phyloP scores from a whole-genome alignment of 2,329 filamentous ascomycete genomes.

The Fusarium sp. region DNA sequence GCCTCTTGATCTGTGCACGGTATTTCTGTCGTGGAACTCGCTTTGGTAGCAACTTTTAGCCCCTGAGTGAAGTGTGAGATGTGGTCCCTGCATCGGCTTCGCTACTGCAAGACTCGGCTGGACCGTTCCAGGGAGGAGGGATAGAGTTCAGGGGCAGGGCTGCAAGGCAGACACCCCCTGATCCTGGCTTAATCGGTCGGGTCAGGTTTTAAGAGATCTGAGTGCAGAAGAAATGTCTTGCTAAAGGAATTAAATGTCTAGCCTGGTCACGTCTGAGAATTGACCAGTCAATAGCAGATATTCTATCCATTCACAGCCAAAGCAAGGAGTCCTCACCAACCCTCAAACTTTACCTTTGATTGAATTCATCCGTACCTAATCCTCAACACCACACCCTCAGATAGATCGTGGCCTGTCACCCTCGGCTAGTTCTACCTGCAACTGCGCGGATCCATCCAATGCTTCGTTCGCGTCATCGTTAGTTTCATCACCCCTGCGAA shows the following conservation, averaged over 20 bases:
- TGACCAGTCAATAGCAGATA: slow-evolving; percentile 4
- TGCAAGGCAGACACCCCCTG: slow-evolving; percentile 44
- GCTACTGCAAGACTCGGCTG: neutral
- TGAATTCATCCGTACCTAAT: neutral
- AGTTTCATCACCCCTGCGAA: slow-evolving; percentile 3
- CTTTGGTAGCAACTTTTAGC: slow-evolving; percentile 5
- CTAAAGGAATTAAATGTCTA: slow-evolving; percentile 2
- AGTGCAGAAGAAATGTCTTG: slow-evolving; percentile 8
- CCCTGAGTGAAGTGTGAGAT: slow-evolving; percentile 22
- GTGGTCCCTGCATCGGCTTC: slow-evolving; percentile 40
- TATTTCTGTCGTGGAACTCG: slow-evolving; percentile 36
- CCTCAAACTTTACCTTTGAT: neutral
- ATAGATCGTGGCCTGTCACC: neutral
- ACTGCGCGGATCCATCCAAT: neutral
- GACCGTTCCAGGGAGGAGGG: slow-evolving; percentile 7
- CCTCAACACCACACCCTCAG: neutral
- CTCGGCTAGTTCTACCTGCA: neutral
- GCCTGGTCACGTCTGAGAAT: neutral
- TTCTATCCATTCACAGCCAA: slow-evolving; percentile 17
- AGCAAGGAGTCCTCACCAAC: neutral
- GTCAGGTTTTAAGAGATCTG: slow-evolving; percentile 4
- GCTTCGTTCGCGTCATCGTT: slow-evolving; percentile 30
- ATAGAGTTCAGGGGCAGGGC: slow-evolving; percentile 25
- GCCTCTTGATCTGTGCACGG: slow-evolving; percentile 3
- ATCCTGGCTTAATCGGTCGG: slow-evolving; percentile 31